Evolutionary conservation across 495 filamentous ascomycete genomes (phyloP).

Genomic region (Penicillium tannophilum): DNA sequence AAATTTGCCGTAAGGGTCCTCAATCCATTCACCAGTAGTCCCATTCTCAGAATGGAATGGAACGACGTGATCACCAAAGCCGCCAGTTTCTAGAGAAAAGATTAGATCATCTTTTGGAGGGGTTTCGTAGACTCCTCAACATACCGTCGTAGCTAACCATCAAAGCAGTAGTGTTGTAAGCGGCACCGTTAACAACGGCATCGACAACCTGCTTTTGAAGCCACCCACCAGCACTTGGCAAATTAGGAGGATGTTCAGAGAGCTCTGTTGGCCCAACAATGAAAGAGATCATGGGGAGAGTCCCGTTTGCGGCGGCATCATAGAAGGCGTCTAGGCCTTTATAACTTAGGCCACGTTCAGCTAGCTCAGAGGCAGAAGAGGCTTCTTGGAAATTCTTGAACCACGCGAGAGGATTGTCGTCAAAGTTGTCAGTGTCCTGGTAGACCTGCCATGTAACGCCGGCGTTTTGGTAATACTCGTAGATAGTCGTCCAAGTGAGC

Average conservation of each 20-base stretch:
- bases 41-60: slow-evolving; percentile 54
- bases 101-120: too few species aligned
- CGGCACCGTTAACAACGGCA: slow-evolving; percentile 51
- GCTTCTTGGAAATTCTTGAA: slow-evolving; percentile 57
- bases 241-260: slow-evolving; percentile 56
- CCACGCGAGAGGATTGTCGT: slow-evolving; percentile 57
- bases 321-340: slow-evolving; percentile 53
- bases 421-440: slow-evolving; percentile 57
- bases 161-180: slow-evolving; percentile 50
- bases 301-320: slow-evolving; percentile 50
- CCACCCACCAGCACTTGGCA: slow-evolving; percentile 58
- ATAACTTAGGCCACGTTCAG: slow-evolving; percentile 48
- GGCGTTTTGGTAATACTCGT: slow-evolving; percentile 53
- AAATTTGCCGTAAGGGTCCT: slow-evolving; percentile 50
- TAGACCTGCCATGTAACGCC: slow-evolving; percentile 58
- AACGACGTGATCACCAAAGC: slow-evolving; percentile 56
- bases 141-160: slow-evolving; percentile 55
- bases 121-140: too few species aligned
- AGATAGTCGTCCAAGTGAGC: slow-evolving; percentile 56
- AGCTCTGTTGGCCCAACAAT: slow-evolving; percentile 55
- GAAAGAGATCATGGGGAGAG: slow-evolving; percentile 54
- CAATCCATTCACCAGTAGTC: slow-evolving; percentile 57
- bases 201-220: slow-evolving; percentile 56
- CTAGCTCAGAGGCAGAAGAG: slow-evolving; percentile 33
- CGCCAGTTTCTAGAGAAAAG: slow-evolving; percentile 42